Evolutionary conservation across 2,329 filamentous ascomycete species (phyloP), one percentile per base, ranked within the genome.

Genomic region (Hypoxylon sp.): DNA sequence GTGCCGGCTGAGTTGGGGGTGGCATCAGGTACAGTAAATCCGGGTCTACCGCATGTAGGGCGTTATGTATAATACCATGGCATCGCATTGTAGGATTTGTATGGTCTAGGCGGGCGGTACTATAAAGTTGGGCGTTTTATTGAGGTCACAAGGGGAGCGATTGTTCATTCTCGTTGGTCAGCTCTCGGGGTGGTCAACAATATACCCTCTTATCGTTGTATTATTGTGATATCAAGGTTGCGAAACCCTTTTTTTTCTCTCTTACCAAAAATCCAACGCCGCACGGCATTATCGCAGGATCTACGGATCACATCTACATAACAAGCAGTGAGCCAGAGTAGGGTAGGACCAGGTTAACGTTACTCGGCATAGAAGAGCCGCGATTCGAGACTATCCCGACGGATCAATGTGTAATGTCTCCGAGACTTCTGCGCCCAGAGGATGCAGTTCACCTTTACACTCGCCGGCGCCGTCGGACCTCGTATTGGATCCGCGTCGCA

Each of bases 1-100:
- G 35, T 55, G 44, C 36, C 35, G 15, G 36, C 11, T 53, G 30
- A 55, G 20, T 23, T 42, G 32, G 23, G 19, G 20, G 36, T 51
- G 25, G 26, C 38, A 50, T 36, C 34, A 41, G 26, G 40, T 19
- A 34, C 27, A 43, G 48, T 25, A 53, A 50, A 53, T 52, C 42
- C 37, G 52, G 49, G 32, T 57, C 45, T 45, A 32, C 36, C 36
- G 36, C 21, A 35, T 35, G 38, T 32, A 50, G 30, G 56, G 48
- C 52, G 49, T 59, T 59, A 45, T 59, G 56, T 59, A 54, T 45
- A 54, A 51, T 42, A 59, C 52, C 45, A 59, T 49, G 50, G 49
- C 49, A 57, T 54, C 55, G 51, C 55, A 58, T 53, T 36, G 49
- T 53, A 47, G 56, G 49, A 49, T 56, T 41, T 41, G 23, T 52